Conservation (phyloP, 2,329 filamentous ascomycete genomes). For the Exserohilum turcica region DNA sequence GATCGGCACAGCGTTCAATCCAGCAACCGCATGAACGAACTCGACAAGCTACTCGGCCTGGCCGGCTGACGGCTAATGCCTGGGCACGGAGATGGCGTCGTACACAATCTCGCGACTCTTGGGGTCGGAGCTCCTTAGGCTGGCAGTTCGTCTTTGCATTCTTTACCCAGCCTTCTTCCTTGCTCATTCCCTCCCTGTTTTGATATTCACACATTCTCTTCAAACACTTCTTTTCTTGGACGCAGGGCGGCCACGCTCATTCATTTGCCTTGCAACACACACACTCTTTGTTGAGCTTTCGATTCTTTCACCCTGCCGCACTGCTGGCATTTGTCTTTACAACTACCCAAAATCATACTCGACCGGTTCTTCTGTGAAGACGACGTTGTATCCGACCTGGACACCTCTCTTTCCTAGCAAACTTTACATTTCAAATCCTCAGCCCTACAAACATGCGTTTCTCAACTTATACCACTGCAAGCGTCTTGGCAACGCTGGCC, state of each 20-base stretch:
- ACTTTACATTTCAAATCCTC: not conserved
- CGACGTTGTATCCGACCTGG: conserved; percentile 20
- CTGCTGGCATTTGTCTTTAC: conserved; percentile 15
- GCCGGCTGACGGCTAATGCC: conserved; percentile 22
- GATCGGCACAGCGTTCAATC: conserved; percentile 24
- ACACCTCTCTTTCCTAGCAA: not conserved
- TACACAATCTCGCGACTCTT: conserved; percentile 29
- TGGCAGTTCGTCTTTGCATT: conserved; percentile 20
- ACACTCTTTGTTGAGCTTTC: conserved; percentile 33
- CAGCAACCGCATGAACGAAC: conserved; percentile 27
- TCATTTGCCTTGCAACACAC: conserved; percentile 17
- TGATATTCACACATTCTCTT: conserved; percentile 35
- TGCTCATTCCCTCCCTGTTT: conserved; percentile 25
- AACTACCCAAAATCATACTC: conserved; percentile 13
- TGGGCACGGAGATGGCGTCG: conserved; percentile 35
- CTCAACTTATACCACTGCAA: conserved; percentile 31
- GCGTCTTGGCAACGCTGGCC: conserved; percentile 42
- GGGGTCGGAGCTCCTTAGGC: conserved; percentile 28
- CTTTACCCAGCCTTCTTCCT: conserved; percentile 35
- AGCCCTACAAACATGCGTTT: conserved; percentile 38
- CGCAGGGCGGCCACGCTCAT: conserved; percentile 41
- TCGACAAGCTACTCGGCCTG: conserved; percentile 29
- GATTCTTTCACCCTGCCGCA: conserved; percentile 34
- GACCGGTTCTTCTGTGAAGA: conserved; percentile 39
- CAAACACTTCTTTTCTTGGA: conserved; percentile 22